Percentiles rank a stretch among this genome's conserved stretches.
Conservation (phyloP, 148 eudicot genomes). For the Cornus florida region DNA sequence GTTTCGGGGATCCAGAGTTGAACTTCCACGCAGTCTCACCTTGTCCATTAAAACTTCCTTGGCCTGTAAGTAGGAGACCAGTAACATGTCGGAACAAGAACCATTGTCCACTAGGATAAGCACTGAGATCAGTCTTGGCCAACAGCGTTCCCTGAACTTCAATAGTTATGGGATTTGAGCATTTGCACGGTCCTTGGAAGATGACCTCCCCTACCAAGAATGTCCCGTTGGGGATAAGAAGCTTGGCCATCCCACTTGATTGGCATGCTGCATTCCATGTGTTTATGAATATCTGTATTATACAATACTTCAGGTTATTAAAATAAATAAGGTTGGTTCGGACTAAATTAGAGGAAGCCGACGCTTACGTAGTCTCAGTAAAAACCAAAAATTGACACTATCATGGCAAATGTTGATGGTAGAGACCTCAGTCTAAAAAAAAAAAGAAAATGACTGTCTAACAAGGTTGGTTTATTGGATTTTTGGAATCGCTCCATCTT, state of each 20-base stretch:
- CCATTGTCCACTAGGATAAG: background rate
- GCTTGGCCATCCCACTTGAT: slow-evolving; percentile 27
- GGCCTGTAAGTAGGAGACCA: slow-evolving; percentile 26
- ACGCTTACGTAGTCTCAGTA: too few species aligned
- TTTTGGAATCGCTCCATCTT: too few species aligned
- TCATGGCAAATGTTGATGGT: too few species aligned
- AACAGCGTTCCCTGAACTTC: slow-evolving; percentile 47
- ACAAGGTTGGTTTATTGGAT: too few species aligned
- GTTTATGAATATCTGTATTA: slow-evolving; percentile 33
- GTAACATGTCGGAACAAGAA: background rate
- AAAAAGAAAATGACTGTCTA: too few species aligned
- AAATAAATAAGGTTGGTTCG: too few species aligned
- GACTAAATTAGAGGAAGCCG: too few species aligned
- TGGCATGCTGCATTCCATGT: slow-evolving; percentile 67
- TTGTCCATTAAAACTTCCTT: slow-evolving; percentile 34
- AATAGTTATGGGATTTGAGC: slow-evolving; percentile 23
- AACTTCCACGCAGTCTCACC: slow-evolving; percentile 27
- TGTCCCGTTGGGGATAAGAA: slow-evolving; percentile 51
- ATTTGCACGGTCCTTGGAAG: slow-evolving; percentile 56
- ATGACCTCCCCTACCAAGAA: slow-evolving; percentile 33
- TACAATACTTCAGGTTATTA: too few species aligned
- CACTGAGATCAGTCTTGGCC: slow-evolving; percentile 17
- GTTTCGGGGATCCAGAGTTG: background rate
- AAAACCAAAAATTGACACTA: too few species aligned
- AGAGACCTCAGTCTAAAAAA: too few species aligned